Base-by-base conservation (phyloP, 257 asterid species). In the Primulina huaijiensis region DNA sequence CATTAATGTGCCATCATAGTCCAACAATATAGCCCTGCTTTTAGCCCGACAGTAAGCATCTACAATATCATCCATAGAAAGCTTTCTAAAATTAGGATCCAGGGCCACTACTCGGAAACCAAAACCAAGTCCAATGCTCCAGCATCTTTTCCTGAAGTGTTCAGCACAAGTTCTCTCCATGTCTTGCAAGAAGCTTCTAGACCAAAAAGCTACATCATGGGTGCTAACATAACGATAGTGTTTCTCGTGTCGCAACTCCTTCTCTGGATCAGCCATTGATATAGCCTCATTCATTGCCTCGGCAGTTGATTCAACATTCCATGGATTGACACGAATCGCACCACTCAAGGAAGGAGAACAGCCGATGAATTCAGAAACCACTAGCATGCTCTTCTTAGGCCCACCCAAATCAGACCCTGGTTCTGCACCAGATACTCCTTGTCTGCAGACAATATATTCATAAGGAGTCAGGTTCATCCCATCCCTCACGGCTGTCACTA, bases 391-490 rank as follows among this genome's bases (percentile, higher is more conserved):
- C 46, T 82, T 80, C 62, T 74, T 74, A 72, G 85, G 82, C 60
- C 70, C 57, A 73, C 73, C 74, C 21, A 68, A 29, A 40, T 60
- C 34, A 64, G 40, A 62, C 40, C 81, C 81, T 70, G 78, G 67
- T 9, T 81, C 85, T 55, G 75, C 74, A 75, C 75, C 78, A 35
- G 68, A 75, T 50, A 82, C 78, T 31, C 85, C 83, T 65, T 83
- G 83, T 74, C 87, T 77, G 78, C 85, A 83, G 17, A 83, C 82
- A 20, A 82, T 69, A 62, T 82, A 82, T 75, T 82, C 80, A 64
- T 82, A 82, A 31, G 87, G 87, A 38, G 80, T 82, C 73, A 83
- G 71, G 71, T 83, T 83, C 87, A 83, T 80, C 56, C 87, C 87
- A 66, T 83, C 87, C 68, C 85, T 83, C 57, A 83, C 87, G 10